Conservation (phyloP, 176 grass and related monocot species). For the Elymus sibiricus region DNA sequence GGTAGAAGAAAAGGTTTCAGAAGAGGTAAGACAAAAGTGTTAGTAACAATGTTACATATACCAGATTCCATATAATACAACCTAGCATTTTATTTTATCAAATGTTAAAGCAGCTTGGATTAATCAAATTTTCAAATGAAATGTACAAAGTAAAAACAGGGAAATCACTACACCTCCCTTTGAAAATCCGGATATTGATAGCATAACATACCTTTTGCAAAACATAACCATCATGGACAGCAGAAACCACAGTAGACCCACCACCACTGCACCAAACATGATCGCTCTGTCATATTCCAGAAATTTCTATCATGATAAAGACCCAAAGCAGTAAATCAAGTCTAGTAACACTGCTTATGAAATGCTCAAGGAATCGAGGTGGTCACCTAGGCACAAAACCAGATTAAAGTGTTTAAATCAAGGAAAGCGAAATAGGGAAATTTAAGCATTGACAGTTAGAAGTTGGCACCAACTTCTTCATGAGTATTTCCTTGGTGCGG, state of each 20-base stretch:
- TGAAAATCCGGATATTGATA: slow-evolving; percentile 10
- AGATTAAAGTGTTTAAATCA: neutral
- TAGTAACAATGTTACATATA: neutral
- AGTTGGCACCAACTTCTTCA: neutral
- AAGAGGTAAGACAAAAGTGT: neutral
- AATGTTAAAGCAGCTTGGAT: neutral
- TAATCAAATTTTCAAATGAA: slow-evolving; percentile 1
- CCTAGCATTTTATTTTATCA: neutral
- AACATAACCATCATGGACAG: slow-evolving; percentile 95
- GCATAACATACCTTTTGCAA: slow-evolving; percentile 75
- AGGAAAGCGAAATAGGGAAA: neutral
- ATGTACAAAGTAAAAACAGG: neutral
- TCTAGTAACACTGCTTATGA: neutral
- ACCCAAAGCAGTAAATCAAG: neutral
- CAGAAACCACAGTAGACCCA: slow-evolving; percentile 84
- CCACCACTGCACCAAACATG: slow-evolving; percentile 80
- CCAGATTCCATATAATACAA: neutral
- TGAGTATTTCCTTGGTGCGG: neutral
- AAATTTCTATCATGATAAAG: neutral
- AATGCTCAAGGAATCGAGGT: neutral
- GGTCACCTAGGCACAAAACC: neutral
- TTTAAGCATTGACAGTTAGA: neutral
- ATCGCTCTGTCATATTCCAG: slow-evolving; percentile 25
- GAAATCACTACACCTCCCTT: neutral
- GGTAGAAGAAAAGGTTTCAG: neutral